These are phyloP conservation scores for Cicer arietinum DNA, from an alignment of 306 rosid species.

Conservation along the genomic window DNA sequence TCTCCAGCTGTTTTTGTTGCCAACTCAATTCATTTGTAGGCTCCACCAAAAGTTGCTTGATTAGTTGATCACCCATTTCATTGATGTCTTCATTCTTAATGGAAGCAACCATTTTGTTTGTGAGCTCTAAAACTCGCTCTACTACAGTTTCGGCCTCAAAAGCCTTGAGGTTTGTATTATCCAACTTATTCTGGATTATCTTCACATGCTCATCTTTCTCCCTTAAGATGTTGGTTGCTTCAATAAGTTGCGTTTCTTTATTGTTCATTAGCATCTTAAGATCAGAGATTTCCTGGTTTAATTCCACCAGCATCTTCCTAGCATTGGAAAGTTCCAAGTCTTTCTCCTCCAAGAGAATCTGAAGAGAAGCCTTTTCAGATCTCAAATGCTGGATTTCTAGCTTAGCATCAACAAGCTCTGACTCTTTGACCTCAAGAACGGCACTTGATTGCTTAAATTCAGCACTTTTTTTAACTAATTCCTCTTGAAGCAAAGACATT, in stretches of 20 bases:
- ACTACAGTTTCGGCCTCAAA: conserved; percentile 78
- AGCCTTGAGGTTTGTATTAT: conserved; percentile 58
- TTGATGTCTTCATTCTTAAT: conserved; percentile 56
- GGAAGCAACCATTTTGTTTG: conserved; percentile 70
- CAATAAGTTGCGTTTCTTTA: conserved; percentile 75
- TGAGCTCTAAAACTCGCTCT: conserved; percentile 67
- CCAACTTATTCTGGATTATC: conserved; percentile 61
- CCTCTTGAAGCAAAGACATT: conserved; percentile 60
- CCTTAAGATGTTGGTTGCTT: conserved; percentile 70
- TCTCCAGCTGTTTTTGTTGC: conserved; percentile 66
- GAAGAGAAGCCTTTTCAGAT: conserved; percentile 75
- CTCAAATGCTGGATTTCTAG: conserved; percentile 81
- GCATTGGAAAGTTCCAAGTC: conserved; percentile 85
- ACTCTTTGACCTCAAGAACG: conserved; percentile 69
- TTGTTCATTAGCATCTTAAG: conserved; percentile 69
- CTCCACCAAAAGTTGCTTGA: conserved; percentile 50
- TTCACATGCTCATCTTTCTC: conserved; percentile 80
- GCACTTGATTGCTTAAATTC: conserved; percentile 53
- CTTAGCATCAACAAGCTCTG: conserved; percentile 77
- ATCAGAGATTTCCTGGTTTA: conserved; percentile 72
- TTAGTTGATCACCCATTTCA: conserved; percentile 46
- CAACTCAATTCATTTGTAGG: conserved; percentile 53
- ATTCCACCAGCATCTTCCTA: conserved; percentile 62
- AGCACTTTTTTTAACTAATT: conserved; percentile 57
- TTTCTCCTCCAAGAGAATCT: conserved; percentile 71